A percentile compares a stretch with the other conserved stretches of the same genome.
These are phyloP conservation scores for Dichotomopilus funicola DNA, from an alignment of 2,329 filamentous ascomycete genomes.

Conservation along the genomic window DNA sequence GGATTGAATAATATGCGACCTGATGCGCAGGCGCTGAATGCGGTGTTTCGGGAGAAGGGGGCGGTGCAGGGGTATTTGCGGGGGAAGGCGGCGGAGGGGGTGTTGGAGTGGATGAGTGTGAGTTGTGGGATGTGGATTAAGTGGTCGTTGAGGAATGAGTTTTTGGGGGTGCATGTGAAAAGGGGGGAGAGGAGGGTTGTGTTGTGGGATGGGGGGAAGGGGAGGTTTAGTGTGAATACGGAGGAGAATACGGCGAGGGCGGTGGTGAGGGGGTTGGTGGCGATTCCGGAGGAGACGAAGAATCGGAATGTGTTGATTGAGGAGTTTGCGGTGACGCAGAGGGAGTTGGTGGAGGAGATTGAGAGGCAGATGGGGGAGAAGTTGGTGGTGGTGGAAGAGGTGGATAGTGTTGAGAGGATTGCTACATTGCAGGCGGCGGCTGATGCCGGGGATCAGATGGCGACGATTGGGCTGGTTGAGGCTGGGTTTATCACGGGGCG, in stretches of 20 bases:
- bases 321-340: slow-evolving; percentile 30
- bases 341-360: slow-evolving; percentile 37
- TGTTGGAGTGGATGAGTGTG: slow-evolving; percentile 29
- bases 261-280: slow-evolving; percentile 25
- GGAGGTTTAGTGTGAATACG: slow-evolving; percentile 29
- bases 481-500: slow-evolving; percentile 29
- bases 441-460: slow-evolving; percentile 22
- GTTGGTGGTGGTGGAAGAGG: slow-evolving; percentile 21
- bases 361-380: slow-evolving; percentile 44
- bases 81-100: slow-evolving; percentile 15
- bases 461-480: slow-evolving; percentile 27
- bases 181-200: slow-evolving; percentile 19
- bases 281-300: slow-evolving; percentile 27
- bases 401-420: slow-evolving; percentile 25
- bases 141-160: slow-evolving; percentile 26
- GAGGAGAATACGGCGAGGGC: slow-evolving; percentile 31
- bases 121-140: slow-evolving; percentile 27
- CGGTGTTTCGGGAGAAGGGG: slow-evolving; percentile 27
- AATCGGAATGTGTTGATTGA: slow-evolving; percentile 30
- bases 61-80: slow-evolving; percentile 24
- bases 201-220: slow-evolving; percentile 31
- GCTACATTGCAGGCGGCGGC: slow-evolving; percentile 26
- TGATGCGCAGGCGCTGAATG: slow-evolving; percentile 24
- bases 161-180: slow-evolving; percentile 21
- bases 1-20: slow-evolving; percentile 30